These are phyloP conservation scores for Citrus inodora DNA, from an alignment of 345 rosid genomes.

Conservation along the genomic window DNA sequence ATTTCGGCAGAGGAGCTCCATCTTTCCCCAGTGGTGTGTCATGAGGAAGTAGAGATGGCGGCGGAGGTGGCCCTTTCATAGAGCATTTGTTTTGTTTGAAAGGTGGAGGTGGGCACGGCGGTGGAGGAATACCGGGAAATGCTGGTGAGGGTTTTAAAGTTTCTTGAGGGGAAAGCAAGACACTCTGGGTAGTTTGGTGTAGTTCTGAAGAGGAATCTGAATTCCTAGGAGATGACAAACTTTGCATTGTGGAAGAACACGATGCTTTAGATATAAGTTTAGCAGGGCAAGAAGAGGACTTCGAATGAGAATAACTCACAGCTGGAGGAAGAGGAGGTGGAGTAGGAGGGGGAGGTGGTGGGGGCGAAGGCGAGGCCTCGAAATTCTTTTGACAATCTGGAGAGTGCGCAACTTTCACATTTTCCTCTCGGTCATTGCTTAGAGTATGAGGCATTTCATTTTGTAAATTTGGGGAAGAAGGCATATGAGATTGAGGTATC, in stretches of 20 bases:
- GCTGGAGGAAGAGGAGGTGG: constrained; percentile 28
- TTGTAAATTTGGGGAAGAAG: constrained; percentile 3
- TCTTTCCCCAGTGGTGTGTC: constrained; percentile 56
- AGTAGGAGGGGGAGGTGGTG: constrained; percentile 41
- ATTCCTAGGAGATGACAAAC: constrained; percentile 25
- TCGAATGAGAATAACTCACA: not conserved
- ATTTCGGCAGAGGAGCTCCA: constrained; percentile 72
- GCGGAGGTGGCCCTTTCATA: constrained; percentile 62
- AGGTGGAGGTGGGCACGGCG: constrained; percentile 62
- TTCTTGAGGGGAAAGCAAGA: constrained; percentile 22
- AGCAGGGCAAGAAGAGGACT: constrained; percentile 13
- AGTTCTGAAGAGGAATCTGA: constrained; percentile 25
- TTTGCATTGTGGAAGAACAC: constrained; percentile 20
- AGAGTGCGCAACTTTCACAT: constrained; percentile 3
- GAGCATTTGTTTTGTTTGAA: constrained; percentile 24
- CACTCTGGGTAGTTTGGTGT: constrained; percentile 17
- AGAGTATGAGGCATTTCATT: constrained; percentile 7
- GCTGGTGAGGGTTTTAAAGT: constrained; percentile 18
- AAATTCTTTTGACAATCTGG: constrained; percentile 12
- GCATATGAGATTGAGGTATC: constrained; percentile 20
- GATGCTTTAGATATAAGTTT: constrained; percentile 24
- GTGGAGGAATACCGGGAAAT: constrained; percentile 43
- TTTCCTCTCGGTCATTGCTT: not conserved
- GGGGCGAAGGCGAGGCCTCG: constrained; percentile 28
- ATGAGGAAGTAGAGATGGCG: constrained; percentile 50